Evolutionary conservation across 768 basidiomycete species (phyloP).

Genomic region (Lyophyllum decastes): DNA sequence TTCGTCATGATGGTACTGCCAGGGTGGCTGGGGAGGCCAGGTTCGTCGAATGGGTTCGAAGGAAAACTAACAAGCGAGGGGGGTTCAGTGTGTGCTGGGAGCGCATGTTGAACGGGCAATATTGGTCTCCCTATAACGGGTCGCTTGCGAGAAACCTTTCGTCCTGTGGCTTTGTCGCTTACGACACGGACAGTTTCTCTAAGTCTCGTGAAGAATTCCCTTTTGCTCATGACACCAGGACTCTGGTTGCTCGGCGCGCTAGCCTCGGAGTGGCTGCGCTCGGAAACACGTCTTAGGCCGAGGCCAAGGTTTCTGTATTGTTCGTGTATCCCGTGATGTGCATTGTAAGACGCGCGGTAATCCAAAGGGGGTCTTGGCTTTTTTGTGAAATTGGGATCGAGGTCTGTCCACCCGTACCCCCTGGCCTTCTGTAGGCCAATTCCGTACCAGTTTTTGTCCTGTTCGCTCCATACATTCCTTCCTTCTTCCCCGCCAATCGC

Average conservation of each 20-base stretch:
- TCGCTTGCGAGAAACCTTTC: conserved; percentile 34
- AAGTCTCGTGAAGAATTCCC: conserved; percentile 66
- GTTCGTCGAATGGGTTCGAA: conserved; percentile 43
- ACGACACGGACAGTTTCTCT: conserved; percentile 66
- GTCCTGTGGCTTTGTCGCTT: conserved; percentile 53
- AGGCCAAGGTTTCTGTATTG: conserved; percentile 41
- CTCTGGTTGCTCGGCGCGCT: conserved; percentile 32
- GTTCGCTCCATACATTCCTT: conserved; percentile 55
- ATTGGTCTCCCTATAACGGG: conserved; percentile 66
- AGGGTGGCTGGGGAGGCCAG: conserved; percentile 37
- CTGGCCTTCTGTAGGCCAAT: conserved; percentile 35
- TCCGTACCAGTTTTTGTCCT: conserved; percentile 73
- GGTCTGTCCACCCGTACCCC: conserved; percentile 21
- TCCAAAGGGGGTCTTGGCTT: conserved; percentile 12
- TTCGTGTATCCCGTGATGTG: conserved; percentile 14
- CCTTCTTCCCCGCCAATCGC: conserved; percentile 64
- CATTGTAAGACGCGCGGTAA: conserved; percentile 16
- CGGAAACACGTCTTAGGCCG: conserved; percentile 52
- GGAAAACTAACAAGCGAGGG: conserved; percentile 30
- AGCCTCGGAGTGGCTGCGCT: conserved; percentile 37
- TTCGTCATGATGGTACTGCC: conserved; percentile 52
- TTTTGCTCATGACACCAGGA: conserved; percentile 68
- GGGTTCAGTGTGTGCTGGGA: conserved; percentile 11
- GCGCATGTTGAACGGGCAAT: conserved; percentile 29
- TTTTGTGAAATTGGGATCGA: conserved; percentile 15